Evolutionary conservation across 2,329 filamentous ascomycete species (phyloP), one percentile per base, ranked within the genome.

Genomic region (Apiospora pterosperma): DNA sequence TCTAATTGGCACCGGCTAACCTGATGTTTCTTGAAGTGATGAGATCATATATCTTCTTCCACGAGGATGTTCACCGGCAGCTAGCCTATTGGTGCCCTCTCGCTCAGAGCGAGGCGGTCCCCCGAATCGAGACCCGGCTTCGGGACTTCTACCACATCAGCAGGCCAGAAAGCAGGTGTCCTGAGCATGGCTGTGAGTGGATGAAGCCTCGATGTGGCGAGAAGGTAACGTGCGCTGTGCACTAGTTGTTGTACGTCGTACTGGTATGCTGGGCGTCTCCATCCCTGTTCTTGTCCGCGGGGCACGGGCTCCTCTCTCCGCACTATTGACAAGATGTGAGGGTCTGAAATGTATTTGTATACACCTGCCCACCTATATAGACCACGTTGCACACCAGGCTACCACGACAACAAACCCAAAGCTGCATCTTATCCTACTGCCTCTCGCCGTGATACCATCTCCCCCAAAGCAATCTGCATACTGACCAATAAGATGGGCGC

Each of bases 401-500:
- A 11, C 12, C 16, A 55, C 2, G 19, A 21, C 5, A 55, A n/a
- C 36, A 28, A 28, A 19, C 14, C 7, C 14, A 31, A 31, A n/a
- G 23, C 36, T n/a, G 16, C 58, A 71, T 67, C 23, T 28, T 19
- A 4, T 11, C 1, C 3, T 55, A 5, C 6, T 28, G 12, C 19
- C 28, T 34, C 8, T 31, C 4, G 3, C 14, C 16, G 4, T 31
- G 16, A 21, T n/a, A 34, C 2, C 10, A n/a, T 31, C n/a, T 6
- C 4, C 8, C 28, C 5, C 8, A 5, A 34, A 10, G 4, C 19
- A 25, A 55, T 34, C 16, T 4, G 6, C 25, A 34, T 34, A 34
- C 12, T 21, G 48, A 16, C 6, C 48, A 34, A 25, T 7, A 55
- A 55, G 48, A 79, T 79, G 77, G 75, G 75, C 65, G 67, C 72